Evolutionary conservation across 2,329 filamentous ascomycete genomes (phyloP), one percentile per base, ranked within the genome.

Genomic region (Periglandula ipomoeae): DNA sequence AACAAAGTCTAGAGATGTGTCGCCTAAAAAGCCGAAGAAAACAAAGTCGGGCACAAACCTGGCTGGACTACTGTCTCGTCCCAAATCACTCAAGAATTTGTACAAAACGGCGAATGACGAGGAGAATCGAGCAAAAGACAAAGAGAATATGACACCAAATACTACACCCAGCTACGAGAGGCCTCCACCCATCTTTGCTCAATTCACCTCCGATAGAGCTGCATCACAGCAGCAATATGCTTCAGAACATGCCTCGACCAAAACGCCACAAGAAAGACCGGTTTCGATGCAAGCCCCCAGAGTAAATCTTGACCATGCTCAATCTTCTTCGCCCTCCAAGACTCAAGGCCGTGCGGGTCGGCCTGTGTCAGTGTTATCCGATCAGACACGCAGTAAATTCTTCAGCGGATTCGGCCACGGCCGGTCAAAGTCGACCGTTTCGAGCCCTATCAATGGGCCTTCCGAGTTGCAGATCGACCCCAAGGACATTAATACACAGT

Each of bases 1-100:
- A 26, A 65, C 68, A 49, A 71, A 71, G 55, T 65, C 65, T 34
- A 63, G 66, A 52, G 74, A 76, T 46, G 56, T 67, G 22, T 76
- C 77, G 37, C 74, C 76, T 10, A 74, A 73, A 50, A 86, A 85
- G 60, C 79, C 81, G 23, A 85, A 84, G 61, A 94, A 91, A 71
- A 79, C 79, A 34, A 95, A 91, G 65, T 95, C 90, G 0, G 78
- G 86, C 3, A 86, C 86, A 27, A 94, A 89, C 62, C 74, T 97
- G n/a, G 81, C 81, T 1, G 81, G 77, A 4, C 76, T 96, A 48
- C 76, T 95, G 46, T 82, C 81, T 49, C 83, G 85, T 49, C 81
- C 82, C 51, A 89, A 85, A 62, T 89, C 87, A 9, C 75, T 82
- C 47, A 87, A 83, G 59, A 84, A 80, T 55, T 67, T 85, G 22